Conservation (phyloP, 2,329 filamentous ascomycete species). For the Coleophoma cylindrospora region DNA sequence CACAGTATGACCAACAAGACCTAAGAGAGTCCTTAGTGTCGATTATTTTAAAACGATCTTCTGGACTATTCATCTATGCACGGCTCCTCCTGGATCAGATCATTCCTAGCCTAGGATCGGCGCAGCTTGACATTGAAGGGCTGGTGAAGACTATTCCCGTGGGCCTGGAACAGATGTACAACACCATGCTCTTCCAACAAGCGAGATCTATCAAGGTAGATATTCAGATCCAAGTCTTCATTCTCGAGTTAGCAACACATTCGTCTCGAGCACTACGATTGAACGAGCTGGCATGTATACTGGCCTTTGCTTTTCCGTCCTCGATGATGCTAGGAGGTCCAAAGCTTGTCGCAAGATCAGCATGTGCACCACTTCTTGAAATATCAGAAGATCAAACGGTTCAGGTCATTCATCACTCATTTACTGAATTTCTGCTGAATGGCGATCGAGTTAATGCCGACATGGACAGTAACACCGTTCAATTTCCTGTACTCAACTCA, state of each 20-base stretch:
- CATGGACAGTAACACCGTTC: slow-evolving; percentile 1
- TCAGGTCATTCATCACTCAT: slow-evolving; percentile 40
- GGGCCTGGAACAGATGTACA: slow-evolving; percentile 22
- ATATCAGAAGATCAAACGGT: slow-evolving; percentile 38
- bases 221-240: slow-evolving; percentile 11
- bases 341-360: slow-evolving; percentile 2
- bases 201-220: slow-evolving; percentile 6
- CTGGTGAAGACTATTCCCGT: slow-evolving; percentile 11
- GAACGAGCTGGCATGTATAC: slow-evolving; percentile 8
- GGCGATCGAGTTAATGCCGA: neutral
- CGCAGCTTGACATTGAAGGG: slow-evolving; percentile 2
- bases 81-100: slow-evolving; percentile 17
- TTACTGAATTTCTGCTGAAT: slow-evolving; percentile 39
- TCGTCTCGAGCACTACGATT: slow-evolving; percentile 16
- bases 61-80: slow-evolving; percentile 17
- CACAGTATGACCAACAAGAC: neutral
- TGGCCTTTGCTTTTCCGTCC: slow-evolving; percentile 3
- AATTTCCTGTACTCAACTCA: slow-evolving; percentile 8
- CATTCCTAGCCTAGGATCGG: slow-evolving; percentile 5
- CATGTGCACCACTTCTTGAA: slow-evolving; percentile 37
- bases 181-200: slow-evolving; percentile 12
- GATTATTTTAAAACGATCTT: slow-evolving; percentile 8
- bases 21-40: slow-evolving; percentile 4
- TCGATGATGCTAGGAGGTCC: slow-evolving; percentile 1
- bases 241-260: slow-evolving; percentile 16